Conservation (phyloP, 1,284 basidiomycete genomes). For the Papiliotrema flavescens region DNA sequence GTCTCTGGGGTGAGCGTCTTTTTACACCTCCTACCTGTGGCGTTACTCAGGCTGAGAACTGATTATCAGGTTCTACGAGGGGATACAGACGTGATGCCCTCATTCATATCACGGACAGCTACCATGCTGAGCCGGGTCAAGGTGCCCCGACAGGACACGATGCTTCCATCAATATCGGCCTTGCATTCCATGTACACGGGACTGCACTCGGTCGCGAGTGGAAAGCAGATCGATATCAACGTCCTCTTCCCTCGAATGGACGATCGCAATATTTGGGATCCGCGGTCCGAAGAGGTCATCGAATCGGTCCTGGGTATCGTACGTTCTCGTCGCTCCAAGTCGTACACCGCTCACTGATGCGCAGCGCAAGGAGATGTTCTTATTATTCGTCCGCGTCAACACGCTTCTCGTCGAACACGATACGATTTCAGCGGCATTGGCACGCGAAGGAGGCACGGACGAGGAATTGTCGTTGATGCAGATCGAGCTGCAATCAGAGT, state of each 20-base stretch:
- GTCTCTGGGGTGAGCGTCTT: neutral
- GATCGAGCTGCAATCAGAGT: constrained; percentile 3
- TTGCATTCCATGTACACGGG: constrained; percentile 7
- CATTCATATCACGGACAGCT: constrained; percentile 1
- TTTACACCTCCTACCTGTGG: neutral
- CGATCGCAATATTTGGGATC: constrained; percentile 2
- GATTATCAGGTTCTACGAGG: neutral
- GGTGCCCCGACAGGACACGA: neutral
- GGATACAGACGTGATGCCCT: neutral
- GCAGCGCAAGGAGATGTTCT: constrained; percentile 2
- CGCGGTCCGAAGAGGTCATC: constrained; percentile 1
- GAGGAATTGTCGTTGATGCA: constrained; percentile 2
- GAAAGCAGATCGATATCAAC: constrained; percentile 1
- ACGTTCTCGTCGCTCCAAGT: neutral
- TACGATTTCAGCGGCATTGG: neutral
- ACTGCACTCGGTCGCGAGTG: neutral
- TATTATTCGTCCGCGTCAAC: constrained; percentile 1
- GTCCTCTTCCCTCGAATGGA: constrained; percentile 1
- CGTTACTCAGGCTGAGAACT: neutral
- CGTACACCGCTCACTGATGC: neutral
- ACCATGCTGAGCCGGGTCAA: neutral
- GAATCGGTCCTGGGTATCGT: constrained; percentile 4
- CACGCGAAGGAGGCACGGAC: neutral
- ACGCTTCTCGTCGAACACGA: neutral
- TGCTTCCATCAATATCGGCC: constrained; percentile 2